phyloP scores from a whole-genome alignment of 331 rosid genomes.

The Rhamnella rubrinervis region DNA sequence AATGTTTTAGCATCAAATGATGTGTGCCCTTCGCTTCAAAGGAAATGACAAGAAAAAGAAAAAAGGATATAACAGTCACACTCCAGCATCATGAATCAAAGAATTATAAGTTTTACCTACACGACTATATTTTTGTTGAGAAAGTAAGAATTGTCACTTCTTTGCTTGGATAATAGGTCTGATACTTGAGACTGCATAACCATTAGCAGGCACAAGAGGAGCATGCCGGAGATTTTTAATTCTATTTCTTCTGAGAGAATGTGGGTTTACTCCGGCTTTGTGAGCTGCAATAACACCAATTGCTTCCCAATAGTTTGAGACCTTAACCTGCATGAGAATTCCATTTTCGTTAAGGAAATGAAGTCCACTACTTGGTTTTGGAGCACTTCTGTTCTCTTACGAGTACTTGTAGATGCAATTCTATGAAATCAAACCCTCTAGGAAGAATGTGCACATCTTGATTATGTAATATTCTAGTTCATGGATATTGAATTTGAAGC shows the following conservation, averaged over 20 bases:
- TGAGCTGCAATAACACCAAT: constrained; percentile 85
- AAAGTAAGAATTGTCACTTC: neutral
- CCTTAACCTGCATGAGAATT: constrained; percentile 63
- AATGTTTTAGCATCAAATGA: neutral
- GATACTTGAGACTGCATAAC: constrained; percentile 34
- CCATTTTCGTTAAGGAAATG: constrained; percentile 24
- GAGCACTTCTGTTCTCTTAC: neutral
- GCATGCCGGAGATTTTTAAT: constrained; percentile 44
- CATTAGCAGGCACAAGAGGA: constrained; percentile 39
- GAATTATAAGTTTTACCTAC: neutral
- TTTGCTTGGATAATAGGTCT: constrained; percentile 16
- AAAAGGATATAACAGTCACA: too few species aligned
- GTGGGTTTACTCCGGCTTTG: constrained; percentile 87
- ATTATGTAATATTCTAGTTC: neutral
- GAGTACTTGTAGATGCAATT: neutral
- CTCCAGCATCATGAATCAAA: neutral
- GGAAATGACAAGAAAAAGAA: neutral
- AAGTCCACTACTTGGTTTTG: neutral
- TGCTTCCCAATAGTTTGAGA: constrained; percentile 92
- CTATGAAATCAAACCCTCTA: neutral
- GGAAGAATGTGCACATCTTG: neutral
- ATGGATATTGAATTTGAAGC: neutral
- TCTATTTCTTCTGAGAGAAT: constrained; percentile 66
- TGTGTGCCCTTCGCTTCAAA: neutral
- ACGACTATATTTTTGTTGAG: neutral